Conservation (phyloP, 1,139 yeast species). For the Candida labiduridarum region DNA sequence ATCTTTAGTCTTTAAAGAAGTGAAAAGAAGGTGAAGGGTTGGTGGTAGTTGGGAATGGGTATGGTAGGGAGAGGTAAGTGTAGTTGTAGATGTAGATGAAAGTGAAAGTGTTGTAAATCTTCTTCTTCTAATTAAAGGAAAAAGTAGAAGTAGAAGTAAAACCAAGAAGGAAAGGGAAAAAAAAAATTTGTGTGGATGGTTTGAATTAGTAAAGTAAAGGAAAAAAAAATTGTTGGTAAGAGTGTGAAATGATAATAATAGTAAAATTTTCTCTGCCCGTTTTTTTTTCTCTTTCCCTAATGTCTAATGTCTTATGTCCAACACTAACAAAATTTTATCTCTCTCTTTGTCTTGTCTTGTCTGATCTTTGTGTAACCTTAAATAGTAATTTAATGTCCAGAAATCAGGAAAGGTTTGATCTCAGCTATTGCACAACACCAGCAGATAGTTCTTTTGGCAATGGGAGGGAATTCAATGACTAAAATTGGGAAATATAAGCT, state of each 20-base stretch:
- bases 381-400: not conserved
- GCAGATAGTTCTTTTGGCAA: not conserved
- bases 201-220: not conserved
- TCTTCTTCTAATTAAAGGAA: not conserved
- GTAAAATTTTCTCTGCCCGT: not conserved
- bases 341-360: not conserved
- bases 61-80: not conserved
- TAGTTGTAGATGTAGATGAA: not conserved
- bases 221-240: slow-evolving; percentile 2
- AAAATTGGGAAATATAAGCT: not conserved
- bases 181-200: not conserved
- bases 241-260: not conserved
- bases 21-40: not conserved
- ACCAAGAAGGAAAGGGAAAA: not conserved
- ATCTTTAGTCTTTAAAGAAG: too few relatives aligned
- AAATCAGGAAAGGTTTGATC: not conserved
- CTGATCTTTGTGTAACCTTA: not conserved
- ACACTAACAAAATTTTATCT: too few relatives aligned
- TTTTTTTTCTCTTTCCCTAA: not conserved
- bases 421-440: not conserved
- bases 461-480: not conserved
- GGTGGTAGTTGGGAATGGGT: not conserved
- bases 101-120: not conserved
- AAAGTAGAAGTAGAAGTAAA: too few relatives aligned
- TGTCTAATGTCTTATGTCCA: not conserved